These are phyloP conservation scores for Colletotrichum camelliae DNA, from an alignment of 2,329 filamentous ascomycete genomes.

Conservation along the genomic window DNA sequence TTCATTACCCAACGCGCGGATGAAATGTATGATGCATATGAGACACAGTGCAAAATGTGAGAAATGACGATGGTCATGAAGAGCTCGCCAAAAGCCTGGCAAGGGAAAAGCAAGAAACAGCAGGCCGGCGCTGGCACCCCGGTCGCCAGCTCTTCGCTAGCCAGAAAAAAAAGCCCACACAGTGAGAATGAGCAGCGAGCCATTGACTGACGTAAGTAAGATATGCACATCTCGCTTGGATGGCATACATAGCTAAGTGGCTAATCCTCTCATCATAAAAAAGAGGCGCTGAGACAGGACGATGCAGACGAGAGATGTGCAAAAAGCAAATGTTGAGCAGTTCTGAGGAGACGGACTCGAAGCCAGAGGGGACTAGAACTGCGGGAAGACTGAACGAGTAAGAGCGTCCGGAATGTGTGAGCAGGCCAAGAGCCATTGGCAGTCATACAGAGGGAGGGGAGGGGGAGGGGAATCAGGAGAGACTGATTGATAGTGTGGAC, in stretches of 20 bases:
- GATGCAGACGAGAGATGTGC: conserved; percentile 21
- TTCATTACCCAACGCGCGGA: background rate
- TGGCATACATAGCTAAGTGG: conserved; percentile 12
- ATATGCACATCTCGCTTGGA: conserved; percentile 10
- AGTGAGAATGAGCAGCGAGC: background rate
- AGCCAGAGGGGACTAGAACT: conserved; percentile 8
- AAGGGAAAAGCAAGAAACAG: conserved; percentile 1
- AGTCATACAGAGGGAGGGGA: background rate
- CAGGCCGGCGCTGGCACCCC: background rate
- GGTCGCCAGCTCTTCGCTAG: background rate
- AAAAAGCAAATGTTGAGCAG: conserved; percentile 14
- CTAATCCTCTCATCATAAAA: background rate
- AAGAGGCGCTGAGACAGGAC: conserved; percentile 20
- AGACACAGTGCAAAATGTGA: conserved; percentile 15
- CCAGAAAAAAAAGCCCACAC: background rate
- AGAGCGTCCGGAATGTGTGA: conserved; percentile 3
- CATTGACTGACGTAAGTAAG: conserved; percentile 9
- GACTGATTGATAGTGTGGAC: background rate
- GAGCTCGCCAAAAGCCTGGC: background rate
- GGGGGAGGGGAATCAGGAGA: background rate
- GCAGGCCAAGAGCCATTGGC: background rate
- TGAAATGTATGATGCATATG: background rate
- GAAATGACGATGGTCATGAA: conserved; percentile 5
- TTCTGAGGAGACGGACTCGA: conserved; percentile 8
- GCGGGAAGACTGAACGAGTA: conserved; percentile 15